Percentiles rank a stretch among this genome's conserved stretches.
Evolutionary conservation across 2,329 filamentous ascomycete species (phyloP).

Genomic region (Cercospora sojina): DNA sequence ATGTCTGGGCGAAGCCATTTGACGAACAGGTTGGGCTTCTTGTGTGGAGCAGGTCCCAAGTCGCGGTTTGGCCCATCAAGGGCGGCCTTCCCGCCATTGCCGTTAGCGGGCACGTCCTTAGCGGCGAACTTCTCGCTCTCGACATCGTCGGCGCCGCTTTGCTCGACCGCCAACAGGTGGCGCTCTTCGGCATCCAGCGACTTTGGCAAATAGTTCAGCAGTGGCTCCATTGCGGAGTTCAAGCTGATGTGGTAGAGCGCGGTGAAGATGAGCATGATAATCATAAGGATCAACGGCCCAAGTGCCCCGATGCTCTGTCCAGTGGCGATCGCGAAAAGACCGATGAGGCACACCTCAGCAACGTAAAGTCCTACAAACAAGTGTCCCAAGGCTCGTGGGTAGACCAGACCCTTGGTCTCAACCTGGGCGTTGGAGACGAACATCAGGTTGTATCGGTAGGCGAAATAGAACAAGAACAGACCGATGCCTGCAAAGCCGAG

Average conservation of each 20-base stretch:
- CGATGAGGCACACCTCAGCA: slow-evolving; percentile 73
- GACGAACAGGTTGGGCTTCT: slow-evolving; percentile 59
- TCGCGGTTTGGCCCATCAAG: slow-evolving; percentile 28
- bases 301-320: slow-evolving; percentile 51
- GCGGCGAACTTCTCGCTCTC: slow-evolving; percentile 30
- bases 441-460: slow-evolving; percentile 86
- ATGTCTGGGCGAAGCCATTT: slow-evolving; percentile 77
- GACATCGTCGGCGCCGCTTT: slow-evolving; percentile 31
- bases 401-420: slow-evolving; percentile 84
- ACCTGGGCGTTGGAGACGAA: slow-evolving; percentile 80
- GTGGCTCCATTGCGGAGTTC: slow-evolving; percentile 69
- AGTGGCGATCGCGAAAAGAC: slow-evolving; percentile 70
- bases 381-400: slow-evolving; percentile 83
- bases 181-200: slow-evolving; percentile 41
- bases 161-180: slow-evolving; percentile 38
- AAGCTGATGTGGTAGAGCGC: slow-evolving; percentile 73
- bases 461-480: slow-evolving; percentile 77
- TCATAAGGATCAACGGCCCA: slow-evolving; percentile 72
- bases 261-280: slow-evolving; percentile 72
- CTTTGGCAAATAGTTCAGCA: slow-evolving; percentile 72
- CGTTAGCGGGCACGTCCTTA: slow-evolving; percentile 31
- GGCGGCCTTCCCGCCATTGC: slow-evolving; percentile 6
- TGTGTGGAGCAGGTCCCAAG: slow-evolving; percentile 38
- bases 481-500: slow-evolving; percentile 78
- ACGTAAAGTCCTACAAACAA: slow-evolving; percentile 82